Evolutionary conservation across 1,284 basidiomycete genomes (phyloP).

Genomic region (Malassezia psittaci): DNA sequence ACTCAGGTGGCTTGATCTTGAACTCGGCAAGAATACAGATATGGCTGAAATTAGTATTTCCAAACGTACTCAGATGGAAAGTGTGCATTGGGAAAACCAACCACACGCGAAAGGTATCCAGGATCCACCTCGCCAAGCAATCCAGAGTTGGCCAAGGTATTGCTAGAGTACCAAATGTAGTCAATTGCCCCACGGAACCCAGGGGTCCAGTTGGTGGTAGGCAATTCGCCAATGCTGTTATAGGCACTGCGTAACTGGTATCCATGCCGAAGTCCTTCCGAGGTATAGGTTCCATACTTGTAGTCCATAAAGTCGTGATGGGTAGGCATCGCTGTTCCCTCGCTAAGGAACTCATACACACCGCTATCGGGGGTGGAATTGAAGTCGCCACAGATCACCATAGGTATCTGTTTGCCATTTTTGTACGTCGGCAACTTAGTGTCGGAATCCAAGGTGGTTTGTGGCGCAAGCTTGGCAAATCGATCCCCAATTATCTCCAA

Average conservation of each 20-base stretch:
- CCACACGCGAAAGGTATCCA: conserved; percentile 73
- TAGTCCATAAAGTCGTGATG: conserved; percentile 91
- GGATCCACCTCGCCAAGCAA: conserved; percentile 81
- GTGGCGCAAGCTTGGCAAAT: conserved; percentile 74
- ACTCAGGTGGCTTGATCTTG: conserved; percentile 29
- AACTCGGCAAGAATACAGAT: conserved; percentile 45
- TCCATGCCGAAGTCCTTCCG: conserved; percentile 72
- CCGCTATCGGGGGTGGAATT: conserved; percentile 80
- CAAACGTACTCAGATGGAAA: conserved; percentile 57
- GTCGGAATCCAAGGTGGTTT: conserved; percentile 49
- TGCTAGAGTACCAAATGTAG: conserved; percentile 82
- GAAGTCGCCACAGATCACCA: conserved; percentile 86
- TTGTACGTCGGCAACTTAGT: conserved; percentile 58
- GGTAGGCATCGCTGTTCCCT: conserved; percentile 57
- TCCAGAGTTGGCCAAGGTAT: conserved; percentile 69
- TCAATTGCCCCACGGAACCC: conserved; percentile 59
- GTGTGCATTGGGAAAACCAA: conserved; percentile 93
- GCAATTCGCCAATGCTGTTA: conserved; percentile 50
- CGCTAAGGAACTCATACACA: conserved; percentile 81
- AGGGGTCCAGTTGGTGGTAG: conserved; percentile 84
- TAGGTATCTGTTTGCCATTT: conserved; percentile 77
- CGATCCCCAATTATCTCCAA: conserved; percentile 74
- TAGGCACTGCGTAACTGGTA: conserved; percentile 78
- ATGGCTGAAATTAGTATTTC: conserved; percentile 6
- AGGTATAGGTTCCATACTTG: conserved; percentile 81